These are phyloP conservation scores for Neurospora sp. DNA, from an alignment of 2,329 filamentous ascomycete genomes.

Conservation along the genomic window DNA sequence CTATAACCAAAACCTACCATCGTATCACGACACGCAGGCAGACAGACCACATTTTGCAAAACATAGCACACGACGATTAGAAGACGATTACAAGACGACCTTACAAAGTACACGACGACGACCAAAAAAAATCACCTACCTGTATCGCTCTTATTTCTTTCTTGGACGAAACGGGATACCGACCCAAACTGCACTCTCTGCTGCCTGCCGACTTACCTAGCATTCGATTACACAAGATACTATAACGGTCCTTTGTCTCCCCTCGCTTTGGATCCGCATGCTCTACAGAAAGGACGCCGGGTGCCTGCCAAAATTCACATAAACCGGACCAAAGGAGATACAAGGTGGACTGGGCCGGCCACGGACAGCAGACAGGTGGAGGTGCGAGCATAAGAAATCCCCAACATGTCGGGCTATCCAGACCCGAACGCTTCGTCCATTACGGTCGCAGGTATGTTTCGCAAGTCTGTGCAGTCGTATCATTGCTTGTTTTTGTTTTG, in stretches of 20 bases:
- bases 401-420: conserved; percentile 22
- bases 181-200: not conserved
- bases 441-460: conserved; percentile 42
- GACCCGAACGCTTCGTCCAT: conserved; percentile 48
- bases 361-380: not conserved
- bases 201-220: not conserved
- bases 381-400: not conserved
- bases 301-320: not conserved
- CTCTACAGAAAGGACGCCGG: not conserved
- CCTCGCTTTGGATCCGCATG: not conserved
- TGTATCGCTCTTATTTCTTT: not conserved
- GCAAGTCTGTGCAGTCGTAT: not conserved
- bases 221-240: not conserved
- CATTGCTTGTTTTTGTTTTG: not conserved
- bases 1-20: not conserved
- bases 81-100: not conserved
- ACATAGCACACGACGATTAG: not conserved
- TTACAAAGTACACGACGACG: not conserved
- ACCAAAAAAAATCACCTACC: not conserved
- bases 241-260: not conserved
- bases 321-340: not conserved
- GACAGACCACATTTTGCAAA: not conserved
- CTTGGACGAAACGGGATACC: not conserved
- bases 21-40: not conserved
- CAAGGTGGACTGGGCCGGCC: not conserved